phyloP scores from a whole-genome alignment of 2,329 filamentous ascomycete genomes.

The Pyrenophora tritici-repentis region DNA sequence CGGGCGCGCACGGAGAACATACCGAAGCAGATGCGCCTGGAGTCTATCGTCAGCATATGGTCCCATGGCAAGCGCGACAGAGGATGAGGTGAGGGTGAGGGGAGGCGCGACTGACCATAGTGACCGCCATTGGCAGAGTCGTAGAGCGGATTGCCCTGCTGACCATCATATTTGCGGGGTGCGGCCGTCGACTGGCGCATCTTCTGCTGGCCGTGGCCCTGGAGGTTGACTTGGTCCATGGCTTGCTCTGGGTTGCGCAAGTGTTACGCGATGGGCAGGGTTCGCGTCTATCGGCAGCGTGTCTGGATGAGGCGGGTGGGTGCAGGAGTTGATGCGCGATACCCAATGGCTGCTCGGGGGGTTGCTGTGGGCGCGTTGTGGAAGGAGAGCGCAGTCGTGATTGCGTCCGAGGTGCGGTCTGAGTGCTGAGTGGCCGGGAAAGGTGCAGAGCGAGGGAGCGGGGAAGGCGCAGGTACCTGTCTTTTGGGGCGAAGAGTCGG shows the following conservation, averaged over 20 bases:
- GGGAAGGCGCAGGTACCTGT: conserved; percentile 15
- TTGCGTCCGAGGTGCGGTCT: conserved; percentile 40
- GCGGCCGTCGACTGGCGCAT: conserved; percentile 44
- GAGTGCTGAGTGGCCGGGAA: conserved; percentile 42
- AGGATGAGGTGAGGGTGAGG: not conserved
- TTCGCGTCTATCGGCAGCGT: conserved; percentile 25
- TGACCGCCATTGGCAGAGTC: conserved; percentile 54
- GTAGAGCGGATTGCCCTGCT: conserved; percentile 56
- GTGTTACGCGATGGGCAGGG: conserved; percentile 41
- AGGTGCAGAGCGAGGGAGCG: conserved; percentile 31
- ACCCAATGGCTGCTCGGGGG: conserved; percentile 34
- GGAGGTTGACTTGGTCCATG: conserved; percentile 48
- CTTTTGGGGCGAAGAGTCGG: conserved; percentile 4
- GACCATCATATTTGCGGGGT: conserved; percentile 55
- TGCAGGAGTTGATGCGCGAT: conserved; percentile 25
- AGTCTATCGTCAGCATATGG: conserved; percentile 24
- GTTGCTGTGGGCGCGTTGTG: conserved; percentile 34
- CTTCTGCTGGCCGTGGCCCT: conserved; percentile 45
- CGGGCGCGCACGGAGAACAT: conserved; percentile 47
- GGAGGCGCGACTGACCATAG: conserved; percentile 50
- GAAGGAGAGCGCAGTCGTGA: conserved; percentile 38
- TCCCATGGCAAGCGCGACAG: conserved; percentile 10
- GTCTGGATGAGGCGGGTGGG: conserved; percentile 19
- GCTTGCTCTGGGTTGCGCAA: conserved; percentile 33
- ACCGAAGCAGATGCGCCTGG: conserved; percentile 71